phyloP scores from a whole-genome alignment of 2,329 filamentous ascomycete species.

The Periconia macrospinosa region DNA sequence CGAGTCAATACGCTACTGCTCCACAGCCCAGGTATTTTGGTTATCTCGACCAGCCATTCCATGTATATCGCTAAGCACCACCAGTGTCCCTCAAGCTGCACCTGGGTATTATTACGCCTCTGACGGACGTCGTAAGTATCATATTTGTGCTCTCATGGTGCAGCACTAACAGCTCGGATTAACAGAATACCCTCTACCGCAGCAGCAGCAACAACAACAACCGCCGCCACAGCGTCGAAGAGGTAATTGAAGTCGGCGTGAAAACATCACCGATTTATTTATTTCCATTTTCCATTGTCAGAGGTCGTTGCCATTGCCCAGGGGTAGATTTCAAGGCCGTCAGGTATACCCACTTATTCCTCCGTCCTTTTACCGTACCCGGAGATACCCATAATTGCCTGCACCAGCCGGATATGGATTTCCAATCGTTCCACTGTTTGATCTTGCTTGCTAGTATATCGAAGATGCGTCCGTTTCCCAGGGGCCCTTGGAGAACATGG shows the following conservation, averaged over 20 bases:
- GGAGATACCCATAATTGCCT: conserved; percentile 40
- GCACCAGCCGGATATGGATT: conserved; percentile 36
- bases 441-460: conserved; percentile 26
- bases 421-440: conserved; percentile 27
- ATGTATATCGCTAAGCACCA: conserved; percentile 45
- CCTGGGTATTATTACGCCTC: conserved; percentile 43
- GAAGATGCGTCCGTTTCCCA: conserved; percentile 25
- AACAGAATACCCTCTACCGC: conserved; percentile 35
- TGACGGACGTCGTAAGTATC: conserved; percentile 41
- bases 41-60: conserved; percentile 40
- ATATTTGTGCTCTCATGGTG: conserved; percentile 2
- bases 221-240: conserved; percentile 20
- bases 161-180: conserved; percentile 18
- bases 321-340: conserved; percentile 31
- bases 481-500: conserved; percentile 9
- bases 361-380: conserved; percentile 32
- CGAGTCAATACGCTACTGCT: conserved; percentile 21
- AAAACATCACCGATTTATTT: background rate
- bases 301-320: conserved; percentile 7
- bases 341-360: conserved; percentile 30
- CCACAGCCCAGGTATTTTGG: conserved; percentile 45
- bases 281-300: conserved; percentile 12
- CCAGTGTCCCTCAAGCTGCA: conserved; percentile 30
- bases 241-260: conserved; percentile 8
- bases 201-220: conserved; percentile 24